These are phyloP conservation scores for Lolium rigidum DNA, from an alignment of 176 grass and related monocot species.

Conservation along the genomic window DNA sequence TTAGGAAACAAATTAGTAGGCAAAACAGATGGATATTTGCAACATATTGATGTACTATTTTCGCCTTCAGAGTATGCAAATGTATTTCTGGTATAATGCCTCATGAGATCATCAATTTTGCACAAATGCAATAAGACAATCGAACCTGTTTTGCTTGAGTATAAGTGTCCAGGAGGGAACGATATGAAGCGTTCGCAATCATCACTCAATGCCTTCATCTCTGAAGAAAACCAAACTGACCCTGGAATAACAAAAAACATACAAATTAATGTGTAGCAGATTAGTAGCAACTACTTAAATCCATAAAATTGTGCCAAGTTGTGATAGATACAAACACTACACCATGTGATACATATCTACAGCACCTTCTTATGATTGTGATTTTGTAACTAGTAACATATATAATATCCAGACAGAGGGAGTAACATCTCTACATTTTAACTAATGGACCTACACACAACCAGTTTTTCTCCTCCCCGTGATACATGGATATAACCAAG, in stretches of 20 bases:
- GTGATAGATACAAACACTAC: neutral
- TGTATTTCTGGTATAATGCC: neutral
- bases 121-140: slow-evolving; percentile 34
- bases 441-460: neutral
- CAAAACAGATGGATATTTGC: slow-evolving; percentile 32
- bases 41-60: slow-evolving; percentile 24
- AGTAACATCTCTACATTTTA: neutral
- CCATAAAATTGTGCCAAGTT: neutral
- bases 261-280: slow-evolving; percentile 17
- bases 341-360: neutral
- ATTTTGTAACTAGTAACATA: slow-evolving; percentile 16
- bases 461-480: neutral
- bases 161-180: slow-evolving; percentile 95
- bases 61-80: slow-evolving; percentile 4
- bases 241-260: slow-evolving; percentile 61
- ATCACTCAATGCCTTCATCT: slow-evolving; percentile 99
- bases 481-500: slow-evolving; percentile 26
- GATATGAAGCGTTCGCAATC: slow-evolving; percentile 94
- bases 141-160: slow-evolving; percentile 94
- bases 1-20: slow-evolving; percentile 25
- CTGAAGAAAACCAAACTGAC: slow-evolving; percentile 97
- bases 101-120: neutral
- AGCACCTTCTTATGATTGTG: neutral
- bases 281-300: neutral
- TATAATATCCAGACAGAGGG: neutral